These are phyloP conservation scores for Phytophthora multivora DNA, from an alignment of 352 stramenopile species.

Conservation along the genomic window DNA sequence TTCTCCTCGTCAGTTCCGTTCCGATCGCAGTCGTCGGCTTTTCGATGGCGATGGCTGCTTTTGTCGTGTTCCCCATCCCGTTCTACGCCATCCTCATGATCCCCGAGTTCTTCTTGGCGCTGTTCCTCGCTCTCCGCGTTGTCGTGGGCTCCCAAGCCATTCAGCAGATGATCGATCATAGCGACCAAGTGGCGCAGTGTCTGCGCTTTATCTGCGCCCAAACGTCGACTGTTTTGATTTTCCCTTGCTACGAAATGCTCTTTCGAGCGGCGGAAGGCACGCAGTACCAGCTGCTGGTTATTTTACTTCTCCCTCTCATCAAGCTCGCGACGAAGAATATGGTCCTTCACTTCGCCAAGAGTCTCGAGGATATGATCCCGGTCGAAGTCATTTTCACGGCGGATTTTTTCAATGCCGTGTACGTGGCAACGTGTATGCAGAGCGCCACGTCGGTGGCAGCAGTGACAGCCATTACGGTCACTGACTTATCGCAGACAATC, in stretches of 20 bases:
- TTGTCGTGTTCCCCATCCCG: slow-evolving; percentile 29
- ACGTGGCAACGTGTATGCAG: slow-evolving; percentile 34
- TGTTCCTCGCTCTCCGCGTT: slow-evolving; percentile 13
- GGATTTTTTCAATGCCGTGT: slow-evolving; percentile 36
- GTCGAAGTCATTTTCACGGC: slow-evolving; percentile 31
- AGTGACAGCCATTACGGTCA: slow-evolving; percentile 19
- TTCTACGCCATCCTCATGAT: slow-evolving; percentile 19
- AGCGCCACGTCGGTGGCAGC: slow-evolving; percentile 8
- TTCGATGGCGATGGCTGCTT: slow-evolving; percentile 7
- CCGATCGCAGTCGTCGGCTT: background rate
- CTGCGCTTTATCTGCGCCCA: slow-evolving; percentile 25
- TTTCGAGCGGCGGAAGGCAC: slow-evolving; percentile 13
- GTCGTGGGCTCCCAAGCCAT: slow-evolving; percentile 7
- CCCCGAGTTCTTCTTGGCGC: slow-evolving; percentile 13
- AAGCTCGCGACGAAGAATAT: slow-evolving; percentile 34
- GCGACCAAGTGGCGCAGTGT: slow-evolving; percentile 14
- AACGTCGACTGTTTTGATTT: slow-evolving; percentile 21
- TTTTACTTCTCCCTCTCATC: slow-evolving; percentile 31
- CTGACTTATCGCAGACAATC: slow-evolving; percentile 25
- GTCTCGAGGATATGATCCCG: slow-evolving; percentile 27
- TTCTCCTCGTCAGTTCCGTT: slow-evolving; percentile 6
- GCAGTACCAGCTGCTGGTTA: slow-evolving; percentile 3
- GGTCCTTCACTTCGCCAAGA: slow-evolving; percentile 8
- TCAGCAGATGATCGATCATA: slow-evolving; percentile 9
- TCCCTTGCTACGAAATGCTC: slow-evolving; percentile 27